phyloP scores from a whole-genome alignment of 2,329 filamentous ascomycete genomes.

The Colletotrichum tropicicola region DNA sequence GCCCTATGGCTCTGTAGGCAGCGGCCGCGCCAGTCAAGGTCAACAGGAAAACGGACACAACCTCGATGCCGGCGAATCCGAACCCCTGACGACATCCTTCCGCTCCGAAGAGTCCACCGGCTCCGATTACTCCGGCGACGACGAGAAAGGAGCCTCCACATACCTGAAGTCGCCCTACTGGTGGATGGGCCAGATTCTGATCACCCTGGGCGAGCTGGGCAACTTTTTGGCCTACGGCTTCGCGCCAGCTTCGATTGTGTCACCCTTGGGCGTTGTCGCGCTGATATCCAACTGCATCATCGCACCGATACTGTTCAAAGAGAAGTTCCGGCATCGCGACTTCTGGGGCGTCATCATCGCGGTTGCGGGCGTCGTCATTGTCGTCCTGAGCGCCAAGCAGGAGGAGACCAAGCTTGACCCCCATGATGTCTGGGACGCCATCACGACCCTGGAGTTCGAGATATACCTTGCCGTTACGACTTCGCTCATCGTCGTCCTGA shows the following conservation, averaged over 20 bases:
- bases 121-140: slow-evolving; percentile 45
- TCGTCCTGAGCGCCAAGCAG: slow-evolving; percentile 89
- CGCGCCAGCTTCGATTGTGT: slow-evolving; percentile 96
- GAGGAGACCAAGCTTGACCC: slow-evolving; percentile 92
- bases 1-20: slow-evolving; percentile 46
- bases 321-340: slow-evolving; percentile 85
- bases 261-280: slow-evolving; percentile 94
- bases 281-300: slow-evolving; percentile 97
- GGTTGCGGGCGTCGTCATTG: slow-evolving; percentile 86
- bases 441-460: slow-evolving; percentile 89
- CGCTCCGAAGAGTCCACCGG: slow-evolving; percentile 52
- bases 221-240: slow-evolving; percentile 99
- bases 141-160: slow-evolving; percentile 61
- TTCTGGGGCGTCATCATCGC: slow-evolving; percentile 89
- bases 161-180: slow-evolving; percentile 94
- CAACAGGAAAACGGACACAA: slow-evolving; percentile 32
- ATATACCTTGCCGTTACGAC: slow-evolving; percentile 85
- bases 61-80: slow-evolving; percentile 53
- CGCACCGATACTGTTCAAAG: slow-evolving; percentile 92
- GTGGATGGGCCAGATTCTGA: slow-evolving; percentile 94
- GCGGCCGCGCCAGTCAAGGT: slow-evolving; percentile 11
- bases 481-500: slow-evolving; percentile 76
- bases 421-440: slow-evolving; percentile 88
- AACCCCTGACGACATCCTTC: slow-evolving; percentile 62
- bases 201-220: slow-evolving; percentile 91